Base-by-base conservation (phyloP, 108 stramenopile species). In the Cyclotella kingstonii region DNA sequence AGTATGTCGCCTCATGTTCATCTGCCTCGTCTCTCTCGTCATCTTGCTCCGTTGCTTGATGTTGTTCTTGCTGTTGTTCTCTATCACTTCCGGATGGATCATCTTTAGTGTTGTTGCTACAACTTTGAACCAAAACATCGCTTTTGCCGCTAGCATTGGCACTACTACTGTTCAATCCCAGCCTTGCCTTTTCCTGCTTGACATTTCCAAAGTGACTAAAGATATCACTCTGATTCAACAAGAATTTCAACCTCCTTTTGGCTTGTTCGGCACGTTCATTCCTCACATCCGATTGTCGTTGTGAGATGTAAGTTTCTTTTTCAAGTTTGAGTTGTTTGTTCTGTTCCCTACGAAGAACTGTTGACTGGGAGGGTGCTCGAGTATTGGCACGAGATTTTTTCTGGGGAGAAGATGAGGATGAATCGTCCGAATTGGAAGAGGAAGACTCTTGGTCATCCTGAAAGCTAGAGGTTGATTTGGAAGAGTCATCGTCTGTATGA, bases 141-240 rank as follows among this genome's bases (percentile, higher is more conserved):
- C 52, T 15, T 15, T 23, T 4, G 52, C 39, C 29, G 30, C 23
- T 52, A 19, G 36, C 38, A 54, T 12, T 18, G 23, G 26, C 54
- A 27, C 38, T 58, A 9, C 60, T 33, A 14, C 60, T 67, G 12
- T 53, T 73, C 29, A 74, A 77, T 61, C 73, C 87, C 28, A 77
- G 45, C 62, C 80, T 73, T 23, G 81, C 77, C 54, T 78, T 68
- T 54, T 88, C 90, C 53, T 84, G 75, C 46, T 85, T 82, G 50
- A 89, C 90, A 59, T 62, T 61, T 1, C 89, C 94, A 75, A 99
- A 99, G 55, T 97, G 96, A 45, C 90, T 78, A 75, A 99, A 99
- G 40, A 99, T 92, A 67, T 97, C 96, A 40, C 86, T 87, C 75
- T 99, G 97, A 57, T 93, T 84, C 60, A 97, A 68, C 19, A 98